Evolutionary conservation across 2,329 filamentous ascomycete species (phyloP).

Genomic region (Pseudonectria buxi): DNA sequence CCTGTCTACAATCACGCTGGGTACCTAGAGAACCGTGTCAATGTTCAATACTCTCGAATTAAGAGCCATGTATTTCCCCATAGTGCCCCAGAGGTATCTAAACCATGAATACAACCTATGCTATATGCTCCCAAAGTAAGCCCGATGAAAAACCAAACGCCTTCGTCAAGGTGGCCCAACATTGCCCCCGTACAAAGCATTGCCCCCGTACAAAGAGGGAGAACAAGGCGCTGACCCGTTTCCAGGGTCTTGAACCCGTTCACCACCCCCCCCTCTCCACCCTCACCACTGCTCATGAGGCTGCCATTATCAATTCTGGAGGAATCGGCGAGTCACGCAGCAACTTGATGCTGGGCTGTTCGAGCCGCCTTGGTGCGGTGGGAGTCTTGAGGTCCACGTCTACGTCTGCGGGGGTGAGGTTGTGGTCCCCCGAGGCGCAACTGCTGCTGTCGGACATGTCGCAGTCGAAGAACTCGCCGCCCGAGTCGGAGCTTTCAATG

Average conservation of each 20-base stretch:
- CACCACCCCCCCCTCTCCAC: too few relatives aligned
- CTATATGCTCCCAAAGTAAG: too few relatives aligned
- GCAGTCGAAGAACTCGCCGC: slow-evolving; percentile 31
- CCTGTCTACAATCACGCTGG: too few relatives aligned
- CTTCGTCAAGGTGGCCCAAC: too few relatives aligned
- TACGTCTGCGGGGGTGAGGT: slow-evolving; percentile 22
- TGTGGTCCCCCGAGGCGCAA: slow-evolving; percentile 28
- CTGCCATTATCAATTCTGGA: slow-evolving; percentile 41
- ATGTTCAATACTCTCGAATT: not conserved
- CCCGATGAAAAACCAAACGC: not conserved
- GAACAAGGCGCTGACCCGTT: too few relatives aligned
- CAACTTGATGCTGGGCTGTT: not conserved
- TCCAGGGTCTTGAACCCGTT: too few relatives aligned
- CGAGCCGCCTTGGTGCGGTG: slow-evolving; percentile 18
- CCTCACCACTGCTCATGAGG: too few relatives aligned
- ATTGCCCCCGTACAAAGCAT: too few relatives aligned
- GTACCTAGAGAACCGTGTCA: not conserved
- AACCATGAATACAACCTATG: too few relatives aligned
- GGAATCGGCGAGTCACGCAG: slow-evolving; percentile 10
- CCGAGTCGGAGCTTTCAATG: slow-evolving; percentile 31
- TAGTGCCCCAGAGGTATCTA: not conserved
- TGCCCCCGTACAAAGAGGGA: too few relatives aligned
- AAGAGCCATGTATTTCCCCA: not conserved
- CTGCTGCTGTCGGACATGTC: slow-evolving; percentile 45
- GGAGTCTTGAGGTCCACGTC: slow-evolving; percentile 36